phyloP scores from a whole-genome alignment of 306 rosid genomes.

The Canavalia gladiata region DNA sequence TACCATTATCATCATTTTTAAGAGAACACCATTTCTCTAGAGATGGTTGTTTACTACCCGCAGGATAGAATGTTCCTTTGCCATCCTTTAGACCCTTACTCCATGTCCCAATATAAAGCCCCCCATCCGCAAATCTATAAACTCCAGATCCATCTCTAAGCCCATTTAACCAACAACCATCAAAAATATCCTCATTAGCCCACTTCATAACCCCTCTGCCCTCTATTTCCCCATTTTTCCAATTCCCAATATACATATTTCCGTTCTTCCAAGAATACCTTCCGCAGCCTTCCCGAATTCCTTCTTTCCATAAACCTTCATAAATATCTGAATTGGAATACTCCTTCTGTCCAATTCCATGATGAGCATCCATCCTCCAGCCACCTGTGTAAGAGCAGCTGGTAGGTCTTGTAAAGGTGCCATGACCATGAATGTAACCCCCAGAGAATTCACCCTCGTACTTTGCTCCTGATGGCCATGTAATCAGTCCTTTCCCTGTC shows the following conservation, averaged over 20 bases:
- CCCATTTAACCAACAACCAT: slow-evolving; percentile 86
- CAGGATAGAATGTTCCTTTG: slow-evolving; percentile 87
- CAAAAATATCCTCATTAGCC: slow-evolving; percentile 79
- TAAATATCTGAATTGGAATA: slow-evolving; percentile 75
- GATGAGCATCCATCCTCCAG: slow-evolving; percentile 91
- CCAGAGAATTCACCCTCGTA: slow-evolving; percentile 96
- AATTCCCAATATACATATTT: slow-evolving; percentile 74
- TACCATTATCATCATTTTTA: slow-evolving; percentile 43
- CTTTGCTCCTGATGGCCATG: slow-evolving; percentile 78
- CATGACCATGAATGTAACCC: slow-evolving; percentile 82
- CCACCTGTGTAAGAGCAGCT: slow-evolving; percentile 74
- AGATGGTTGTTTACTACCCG: slow-evolving; percentile 74
- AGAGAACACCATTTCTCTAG: slow-evolving; percentile 68
- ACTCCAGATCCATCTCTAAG: slow-evolving; percentile 84
- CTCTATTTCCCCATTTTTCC: slow-evolving; percentile 82
- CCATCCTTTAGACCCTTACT: slow-evolving; percentile 91
- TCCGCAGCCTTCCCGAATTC: slow-evolving; percentile 85
- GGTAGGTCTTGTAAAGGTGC: slow-evolving; percentile 59
- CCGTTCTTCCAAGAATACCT: slow-evolving; percentile 81
- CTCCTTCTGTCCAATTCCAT: slow-evolving; percentile 79
- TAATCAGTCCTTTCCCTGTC: slow-evolving; percentile 78
- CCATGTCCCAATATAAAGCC: slow-evolving; percentile 89
- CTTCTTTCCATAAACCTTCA: slow-evolving; percentile 97
- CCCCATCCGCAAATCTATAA: slow-evolving; percentile 80
- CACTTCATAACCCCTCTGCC: slow-evolving; percentile 97